These are phyloP conservation scores for Verticillium nonalfalfae DNA, from an alignment of 2,329 filamentous ascomycete species.

Conservation along the genomic window DNA sequence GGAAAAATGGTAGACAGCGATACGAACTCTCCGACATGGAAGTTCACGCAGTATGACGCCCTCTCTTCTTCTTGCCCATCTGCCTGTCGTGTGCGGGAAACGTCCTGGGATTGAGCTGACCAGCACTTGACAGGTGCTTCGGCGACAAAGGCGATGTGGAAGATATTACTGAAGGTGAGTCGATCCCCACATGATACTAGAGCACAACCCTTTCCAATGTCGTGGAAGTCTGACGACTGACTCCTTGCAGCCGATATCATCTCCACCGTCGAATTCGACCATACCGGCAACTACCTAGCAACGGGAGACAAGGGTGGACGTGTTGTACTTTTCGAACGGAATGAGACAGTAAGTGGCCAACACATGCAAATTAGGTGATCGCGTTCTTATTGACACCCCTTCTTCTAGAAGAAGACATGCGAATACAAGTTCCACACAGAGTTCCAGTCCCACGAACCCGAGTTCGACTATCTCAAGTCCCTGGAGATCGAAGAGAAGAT, in stretches of 20 bases:
- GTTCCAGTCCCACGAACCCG: constrained; percentile 98
- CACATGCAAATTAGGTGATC: no score
- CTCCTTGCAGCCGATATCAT: constrained; percentile 69
- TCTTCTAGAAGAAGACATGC: constrained; percentile 90
- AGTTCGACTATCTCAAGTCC: constrained; percentile 99
- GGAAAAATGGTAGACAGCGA: constrained; percentile 89
- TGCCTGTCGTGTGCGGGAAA: background rate
- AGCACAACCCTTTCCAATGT: background rate
- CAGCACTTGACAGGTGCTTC: constrained; percentile 68
- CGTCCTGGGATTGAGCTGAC: background rate
- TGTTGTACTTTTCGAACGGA: constrained; percentile 83
- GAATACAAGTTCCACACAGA: constrained; percentile 99
- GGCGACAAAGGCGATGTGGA: constrained; percentile 99
- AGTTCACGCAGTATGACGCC: constrained; percentile 84
- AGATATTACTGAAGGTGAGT: constrained; percentile 87
- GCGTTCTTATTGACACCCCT: background rate
- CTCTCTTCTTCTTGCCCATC: constrained; percentile 3
- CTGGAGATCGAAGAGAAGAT: constrained; percentile 99
- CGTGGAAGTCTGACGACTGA: background rate
- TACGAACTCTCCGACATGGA: constrained; percentile 93
- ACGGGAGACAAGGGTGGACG: constrained; percentile 86
- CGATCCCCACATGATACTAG: background rate
- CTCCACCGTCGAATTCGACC: constrained; percentile 85
- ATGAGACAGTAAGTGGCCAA: constrained; percentile 72
- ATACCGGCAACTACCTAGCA: constrained; percentile 82